phyloP scores from a whole-genome alignment of 768 basidiomycete species.

The Auricularia heimuer region DNA sequence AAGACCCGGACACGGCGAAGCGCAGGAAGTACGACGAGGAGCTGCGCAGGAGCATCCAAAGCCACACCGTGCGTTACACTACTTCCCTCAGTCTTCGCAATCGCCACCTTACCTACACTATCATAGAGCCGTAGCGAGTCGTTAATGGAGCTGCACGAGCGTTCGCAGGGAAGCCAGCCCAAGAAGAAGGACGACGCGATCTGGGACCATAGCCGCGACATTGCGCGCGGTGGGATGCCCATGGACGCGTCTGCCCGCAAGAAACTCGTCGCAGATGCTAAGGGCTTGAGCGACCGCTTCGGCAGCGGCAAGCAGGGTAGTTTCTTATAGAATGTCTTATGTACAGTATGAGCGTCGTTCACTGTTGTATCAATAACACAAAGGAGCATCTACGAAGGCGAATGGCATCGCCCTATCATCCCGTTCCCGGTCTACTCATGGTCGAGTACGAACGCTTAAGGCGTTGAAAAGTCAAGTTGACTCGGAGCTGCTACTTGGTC shows the following conservation, averaged over 20 bases:
- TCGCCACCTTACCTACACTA: neutral
- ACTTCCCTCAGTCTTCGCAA: neutral
- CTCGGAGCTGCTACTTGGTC: too few species aligned
- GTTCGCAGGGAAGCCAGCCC: conserved; percentile 22
- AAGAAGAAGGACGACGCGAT: conserved; percentile 35
- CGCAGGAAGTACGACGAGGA: conserved; percentile 56
- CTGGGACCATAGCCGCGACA: conserved; percentile 90
- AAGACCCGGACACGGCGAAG: conserved; percentile 38
- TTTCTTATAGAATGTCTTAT: neutral
- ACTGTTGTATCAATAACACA: too few species aligned
- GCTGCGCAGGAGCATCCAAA: conserved; percentile 62
- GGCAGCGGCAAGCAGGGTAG: conserved; percentile 34
- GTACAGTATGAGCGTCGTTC: too few species aligned
- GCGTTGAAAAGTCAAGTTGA: too few species aligned
- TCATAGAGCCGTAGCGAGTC: conserved; percentile 37
- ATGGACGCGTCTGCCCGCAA: conserved; percentile 83
- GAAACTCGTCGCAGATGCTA: conserved; percentile 71
- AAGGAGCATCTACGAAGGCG: too few species aligned
- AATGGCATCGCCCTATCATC: too few species aligned
- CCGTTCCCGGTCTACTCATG: too few species aligned
- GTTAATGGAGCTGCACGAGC: conserved; percentile 43
- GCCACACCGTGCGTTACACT: conserved; percentile 55
- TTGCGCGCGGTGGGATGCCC: conserved; percentile 69
- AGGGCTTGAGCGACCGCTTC: conserved; percentile 74
- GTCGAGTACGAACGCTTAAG: too few species aligned